phyloP scores from a whole-genome alignment of 2,329 filamentous ascomycete genomes.

The Rutstroemia sp. region DNA sequence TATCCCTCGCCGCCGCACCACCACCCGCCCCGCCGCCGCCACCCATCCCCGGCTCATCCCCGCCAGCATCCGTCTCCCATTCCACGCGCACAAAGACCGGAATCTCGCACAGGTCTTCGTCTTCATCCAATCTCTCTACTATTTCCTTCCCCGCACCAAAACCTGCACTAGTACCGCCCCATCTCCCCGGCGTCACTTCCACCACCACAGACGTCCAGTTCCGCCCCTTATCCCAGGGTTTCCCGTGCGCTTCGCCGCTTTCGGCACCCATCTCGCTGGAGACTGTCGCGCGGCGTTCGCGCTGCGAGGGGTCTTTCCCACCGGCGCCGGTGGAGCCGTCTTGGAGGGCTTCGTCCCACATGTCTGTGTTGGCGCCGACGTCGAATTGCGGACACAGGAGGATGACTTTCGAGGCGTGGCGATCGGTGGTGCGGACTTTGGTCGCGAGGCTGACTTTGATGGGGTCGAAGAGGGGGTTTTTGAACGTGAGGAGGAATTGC shows the following conservation, averaged over 20 bases:
- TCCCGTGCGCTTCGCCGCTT: conserved; percentile 43
- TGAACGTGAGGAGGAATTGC: conserved; percentile 84
- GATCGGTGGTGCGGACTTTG: conserved; percentile 69
- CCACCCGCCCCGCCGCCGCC: conserved; percentile 27
- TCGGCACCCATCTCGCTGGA: background rate
- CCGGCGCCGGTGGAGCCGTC: conserved; percentile 13
- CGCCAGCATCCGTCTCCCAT: conserved; percentile 66
- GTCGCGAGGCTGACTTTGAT: conserved; percentile 85
- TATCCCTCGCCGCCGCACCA: conserved; percentile 23
- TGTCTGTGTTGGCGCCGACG: conserved; percentile 86
- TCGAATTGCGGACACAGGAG: conserved; percentile 92
- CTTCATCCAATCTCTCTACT: conserved; percentile 6
- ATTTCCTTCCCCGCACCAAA: conserved; percentile 43
- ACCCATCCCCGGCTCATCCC: conserved; percentile 44
- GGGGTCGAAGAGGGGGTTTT: conserved; percentile 88
- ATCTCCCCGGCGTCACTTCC: conserved; percentile 64
- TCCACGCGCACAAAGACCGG: conserved; percentile 89
- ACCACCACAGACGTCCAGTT: conserved; percentile 95
- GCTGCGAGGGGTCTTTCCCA: conserved; percentile 25
- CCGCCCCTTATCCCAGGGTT: conserved; percentile 88
- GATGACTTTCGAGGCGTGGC: conserved; percentile 73
- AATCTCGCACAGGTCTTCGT: conserved; percentile 57
- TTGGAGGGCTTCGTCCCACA: conserved; percentile 73
- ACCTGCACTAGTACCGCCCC: conserved; percentile 31
- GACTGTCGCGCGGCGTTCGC: background rate